Evolutionary conservation across 345 rosid species (phyloP), one percentile per base, ranked within the genome.

Genomic region (Arabidopsis arenosa): DNA sequence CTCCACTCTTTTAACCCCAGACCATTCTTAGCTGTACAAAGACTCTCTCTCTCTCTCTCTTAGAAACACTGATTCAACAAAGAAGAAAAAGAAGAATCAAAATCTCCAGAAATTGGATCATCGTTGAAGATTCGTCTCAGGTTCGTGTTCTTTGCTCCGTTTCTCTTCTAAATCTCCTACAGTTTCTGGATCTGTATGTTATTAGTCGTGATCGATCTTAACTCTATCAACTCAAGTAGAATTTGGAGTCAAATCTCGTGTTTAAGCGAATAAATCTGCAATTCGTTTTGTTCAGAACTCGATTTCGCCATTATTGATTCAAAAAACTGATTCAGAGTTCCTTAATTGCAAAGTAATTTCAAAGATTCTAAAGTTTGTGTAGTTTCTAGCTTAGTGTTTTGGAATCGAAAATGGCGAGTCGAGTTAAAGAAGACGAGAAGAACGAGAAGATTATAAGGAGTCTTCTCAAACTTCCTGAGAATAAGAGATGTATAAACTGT

Each of bases 401-500:
- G 80, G 61, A 69, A 68, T 59, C n/a, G 30, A 3, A 7, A 26
- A 90, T 92, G 97, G 92, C 89, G 9, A 80, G 72, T 80, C 85
- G 97, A 40, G 30, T 86, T 59, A 95, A 87, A 79, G 99, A 95
- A 79, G 97, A 92, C 0, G 98, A 95, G 83, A 95, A 85, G 58
- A 89, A 95, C 66, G 99, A 92, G 76, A 62, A 85, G 68, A 80
- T 86, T 78, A 95, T 95, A 73, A 85, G 98, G 52, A 88, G 90
- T 28, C 97, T 95, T 73, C 89, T 91, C 74, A 95, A 95, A 77
- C 94, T 87, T 68, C 79, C 89, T 0, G 96, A 92, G 66, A 95
- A 95, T 74, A 93, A 90, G 26, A 79, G 92, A 58, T 95, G 99
- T 84, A 91, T 95, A 32, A 95, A 95, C 77, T 95, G 99, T 83